Evolutionary conservation across 257 asterid species (phyloP).

Genomic region (Fraxinus quadrangulata): DNA sequence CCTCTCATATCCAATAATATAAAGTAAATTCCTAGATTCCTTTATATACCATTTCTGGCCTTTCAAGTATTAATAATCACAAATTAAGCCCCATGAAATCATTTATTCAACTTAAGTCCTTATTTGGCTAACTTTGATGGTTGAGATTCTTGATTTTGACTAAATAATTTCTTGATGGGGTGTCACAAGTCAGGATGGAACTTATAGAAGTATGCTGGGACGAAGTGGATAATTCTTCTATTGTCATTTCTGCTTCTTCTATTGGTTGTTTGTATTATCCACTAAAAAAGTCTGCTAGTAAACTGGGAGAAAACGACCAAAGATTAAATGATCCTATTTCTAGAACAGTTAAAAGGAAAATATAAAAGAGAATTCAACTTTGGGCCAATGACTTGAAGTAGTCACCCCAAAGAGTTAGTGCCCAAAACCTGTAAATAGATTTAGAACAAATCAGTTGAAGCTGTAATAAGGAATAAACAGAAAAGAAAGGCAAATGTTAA

Average conservation of each 20-base stretch:
- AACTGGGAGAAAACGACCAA: conserved; percentile 47
- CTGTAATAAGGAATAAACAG: neutral
- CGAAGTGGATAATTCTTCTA: conserved; percentile 77
- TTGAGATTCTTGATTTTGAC: too few relatives aligned
- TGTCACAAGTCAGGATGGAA: conserved; percentile 18
- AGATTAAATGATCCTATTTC: conserved; percentile 25
- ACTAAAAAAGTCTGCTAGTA: conserved; percentile 85
- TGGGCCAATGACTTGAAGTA: conserved; percentile 71
- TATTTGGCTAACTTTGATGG: too few relatives aligned
- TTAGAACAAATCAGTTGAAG: conserved; percentile 23
- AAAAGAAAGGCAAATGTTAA: neutral
- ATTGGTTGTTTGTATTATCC: conserved; percentile 64
- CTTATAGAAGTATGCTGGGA: conserved; percentile 96
- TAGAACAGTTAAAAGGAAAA: conserved; percentile 6
- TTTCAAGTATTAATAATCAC: too few relatives aligned
- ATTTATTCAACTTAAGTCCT: too few relatives aligned
- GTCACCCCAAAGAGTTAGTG: conserved; percentile 69
- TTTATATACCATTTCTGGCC: too few relatives aligned
- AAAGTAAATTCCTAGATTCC: too few relatives aligned
- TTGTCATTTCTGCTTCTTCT: conserved; percentile 78
- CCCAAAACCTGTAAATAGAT: conserved; percentile 64
- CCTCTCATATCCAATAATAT: too few relatives aligned
- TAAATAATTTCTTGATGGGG: too few relatives aligned
- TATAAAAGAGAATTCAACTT: conserved; percentile 48
- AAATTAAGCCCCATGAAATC: too few relatives aligned